These are phyloP conservation scores for Phytophthora cryptogea DNA, from an alignment of 352 stramenopile species.

Conservation along the genomic window DNA sequence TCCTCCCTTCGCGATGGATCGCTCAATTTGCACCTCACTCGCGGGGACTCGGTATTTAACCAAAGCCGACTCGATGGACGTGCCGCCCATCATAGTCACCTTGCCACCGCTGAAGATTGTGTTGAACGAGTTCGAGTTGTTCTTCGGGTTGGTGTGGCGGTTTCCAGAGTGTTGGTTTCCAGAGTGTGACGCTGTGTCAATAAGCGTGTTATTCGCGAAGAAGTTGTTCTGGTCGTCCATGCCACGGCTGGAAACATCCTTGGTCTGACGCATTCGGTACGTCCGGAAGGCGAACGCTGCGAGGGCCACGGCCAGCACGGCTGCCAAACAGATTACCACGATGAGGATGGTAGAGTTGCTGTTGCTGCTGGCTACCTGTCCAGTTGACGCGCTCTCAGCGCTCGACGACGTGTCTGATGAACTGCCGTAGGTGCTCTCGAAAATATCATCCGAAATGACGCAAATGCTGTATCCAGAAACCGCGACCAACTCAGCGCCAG, in stretches of 20 bases:
- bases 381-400: constrained; percentile 23
- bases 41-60: constrained; percentile 79
- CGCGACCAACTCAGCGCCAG: constrained; percentile 46
- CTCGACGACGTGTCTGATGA: constrained; percentile 29
- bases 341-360: constrained; percentile 56
- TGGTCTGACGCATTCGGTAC: constrained; percentile 42
- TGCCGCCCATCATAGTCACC: constrained; percentile 57
- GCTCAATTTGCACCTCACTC: constrained; percentile 63
- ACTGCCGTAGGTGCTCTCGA: constrained; percentile 50
- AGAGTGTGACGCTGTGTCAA: constrained; percentile 31
- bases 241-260: constrained; percentile 22
- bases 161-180: constrained; percentile 30
- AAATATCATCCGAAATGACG: constrained; percentile 69
- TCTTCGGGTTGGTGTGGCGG: constrained; percentile 23
- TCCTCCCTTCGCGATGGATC: constrained; percentile 71
- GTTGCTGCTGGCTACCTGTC: constrained; percentile 27
- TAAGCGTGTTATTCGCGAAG: constrained; percentile 54
- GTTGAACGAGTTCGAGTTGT: constrained; percentile 43
- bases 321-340: constrained; percentile 58
- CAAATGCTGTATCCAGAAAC: constrained; percentile 48
- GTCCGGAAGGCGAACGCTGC: constrained; percentile 54
- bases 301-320: constrained; percentile 54
- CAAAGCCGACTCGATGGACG: constrained; percentile 59
- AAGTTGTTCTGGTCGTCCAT: constrained; percentile 42
- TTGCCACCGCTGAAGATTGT: constrained; percentile 64